These are phyloP conservation scores for Phaeosphaeriaceae sp. DNA, from an alignment of 2,329 filamentous ascomycete genomes.

Conservation along the genomic window DNA sequence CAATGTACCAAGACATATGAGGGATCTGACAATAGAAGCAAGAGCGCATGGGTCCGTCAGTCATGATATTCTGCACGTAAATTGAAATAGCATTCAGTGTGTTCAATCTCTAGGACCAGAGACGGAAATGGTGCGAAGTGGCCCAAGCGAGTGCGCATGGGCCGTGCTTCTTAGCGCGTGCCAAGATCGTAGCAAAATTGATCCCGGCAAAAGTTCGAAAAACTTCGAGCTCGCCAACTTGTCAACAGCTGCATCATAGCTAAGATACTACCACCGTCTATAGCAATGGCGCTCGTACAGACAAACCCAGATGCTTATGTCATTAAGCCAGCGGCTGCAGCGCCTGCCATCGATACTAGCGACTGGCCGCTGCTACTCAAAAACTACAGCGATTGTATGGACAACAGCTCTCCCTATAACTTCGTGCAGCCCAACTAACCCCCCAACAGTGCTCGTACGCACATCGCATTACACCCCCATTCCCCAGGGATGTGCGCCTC, in stretches of 20 bases:
- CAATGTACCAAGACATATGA: too few species aligned
- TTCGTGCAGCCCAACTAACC: constrained; percentile 30
- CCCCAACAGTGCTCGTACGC: constrained; percentile 76
- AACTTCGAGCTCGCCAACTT: constrained; percentile 34
- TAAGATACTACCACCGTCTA: constrained; percentile 16
- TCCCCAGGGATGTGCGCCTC: constrained; percentile 85
- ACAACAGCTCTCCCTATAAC: constrained; percentile 39
- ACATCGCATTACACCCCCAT: constrained; percentile 98
- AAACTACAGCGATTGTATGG: constrained; percentile 91
- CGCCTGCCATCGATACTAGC: constrained; percentile 81
- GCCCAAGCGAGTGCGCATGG: background rate
- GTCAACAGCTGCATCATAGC: constrained; percentile 34
- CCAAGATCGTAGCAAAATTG: constrained; percentile 13
- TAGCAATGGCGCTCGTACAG: constrained; percentile 46
- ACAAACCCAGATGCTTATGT: constrained; percentile 70
- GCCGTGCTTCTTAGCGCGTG: background rate
- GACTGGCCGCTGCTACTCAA: constrained; percentile 93
- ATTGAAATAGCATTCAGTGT: too few species aligned
- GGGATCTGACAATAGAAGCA: too few species aligned
- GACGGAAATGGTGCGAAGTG: background rate
- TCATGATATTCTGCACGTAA: too few species aligned
- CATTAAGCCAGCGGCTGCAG: constrained; percentile 89
- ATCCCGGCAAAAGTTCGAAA: constrained; percentile 23
- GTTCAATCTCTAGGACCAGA: too few species aligned
- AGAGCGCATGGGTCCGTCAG: too few species aligned